phyloP scores from a whole-genome alignment of 371 early-diverging fungal species.

The Mucor circinelloides region DNA sequence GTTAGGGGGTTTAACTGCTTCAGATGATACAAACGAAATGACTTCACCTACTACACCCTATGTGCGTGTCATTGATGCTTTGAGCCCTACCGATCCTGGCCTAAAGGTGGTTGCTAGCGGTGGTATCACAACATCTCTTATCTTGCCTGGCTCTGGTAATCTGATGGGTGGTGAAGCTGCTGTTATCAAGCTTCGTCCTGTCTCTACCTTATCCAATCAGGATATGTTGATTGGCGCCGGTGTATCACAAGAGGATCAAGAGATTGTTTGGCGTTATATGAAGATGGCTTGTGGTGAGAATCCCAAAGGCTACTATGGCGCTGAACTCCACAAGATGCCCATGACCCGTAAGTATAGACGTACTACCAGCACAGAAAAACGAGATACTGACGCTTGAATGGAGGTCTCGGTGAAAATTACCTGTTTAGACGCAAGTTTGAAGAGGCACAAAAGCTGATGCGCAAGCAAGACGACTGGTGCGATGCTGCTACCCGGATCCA shows the following conservation, averaged over 20 bases:
- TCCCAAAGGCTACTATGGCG: slow-evolving; percentile 62
- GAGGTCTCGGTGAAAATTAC: slow-evolving; percentile 76
- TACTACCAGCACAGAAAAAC: not conserved
- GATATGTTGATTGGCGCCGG: slow-evolving; percentile 71
- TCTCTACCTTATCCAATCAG: slow-evolving; percentile 59
- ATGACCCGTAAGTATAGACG: slow-evolving; percentile 36
- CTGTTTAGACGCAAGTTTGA: slow-evolving; percentile 67
- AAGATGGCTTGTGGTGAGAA: slow-evolving; percentile 92
- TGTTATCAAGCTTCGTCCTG: slow-evolving; percentile 66
- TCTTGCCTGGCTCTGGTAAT: slow-evolving; percentile 81
- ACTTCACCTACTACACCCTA: slow-evolving; percentile 66
- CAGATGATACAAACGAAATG: slow-evolving; percentile 74
- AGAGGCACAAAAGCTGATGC: slow-evolving; percentile 57
- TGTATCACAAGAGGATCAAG: slow-evolving; percentile 47
- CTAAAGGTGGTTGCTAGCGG: slow-evolving; percentile 74
- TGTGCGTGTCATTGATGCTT: slow-evolving; percentile 64
- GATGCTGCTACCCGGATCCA: slow-evolving; percentile 51
- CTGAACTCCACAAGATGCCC: slow-evolving; percentile 32
- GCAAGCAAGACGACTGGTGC: slow-evolving; percentile 83
- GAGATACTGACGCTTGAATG: slow-evolving; percentile 5
- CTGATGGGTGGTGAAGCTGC: slow-evolving; percentile 84
- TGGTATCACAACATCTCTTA: slow-evolving; percentile 77
- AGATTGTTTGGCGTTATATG: slow-evolving; percentile 73
- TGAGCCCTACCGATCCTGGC: slow-evolving; percentile 70
- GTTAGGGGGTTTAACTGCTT: slow-evolving; percentile 59